Percentiles rank a stretch among this genome's conserved stretches.
Evolutionary conservation across 1,284 basidiomycete species (phyloP).

Genomic region (Cutaneotrichosporon sp.): DNA sequence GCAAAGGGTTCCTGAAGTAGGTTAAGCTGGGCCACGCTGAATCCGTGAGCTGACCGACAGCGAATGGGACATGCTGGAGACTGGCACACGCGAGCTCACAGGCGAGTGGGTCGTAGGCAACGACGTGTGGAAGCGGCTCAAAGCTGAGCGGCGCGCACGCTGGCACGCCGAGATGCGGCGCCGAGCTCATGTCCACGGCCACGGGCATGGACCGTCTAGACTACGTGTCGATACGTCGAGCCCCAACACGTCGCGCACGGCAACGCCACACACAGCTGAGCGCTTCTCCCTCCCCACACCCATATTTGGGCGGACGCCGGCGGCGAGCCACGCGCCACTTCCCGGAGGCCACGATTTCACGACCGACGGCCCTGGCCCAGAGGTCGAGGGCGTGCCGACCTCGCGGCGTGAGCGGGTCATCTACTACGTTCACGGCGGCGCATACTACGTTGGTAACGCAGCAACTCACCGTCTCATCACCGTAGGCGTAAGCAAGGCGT

Average conservation of each 20-base stretch:
- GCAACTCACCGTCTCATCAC: slow-evolving; percentile 90
- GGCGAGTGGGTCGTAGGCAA: slow-evolving; percentile 97
- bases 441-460: slow-evolving; percentile 89
- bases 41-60: slow-evolving; percentile 29
- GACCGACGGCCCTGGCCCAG: slow-evolving; percentile 13
- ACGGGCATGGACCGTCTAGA: slow-evolving; percentile 9
- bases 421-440: slow-evolving; percentile 90
- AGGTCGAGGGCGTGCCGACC: slow-evolving; percentile 21
- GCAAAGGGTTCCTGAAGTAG: slow-evolving; percentile 35
- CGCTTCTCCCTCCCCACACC: neutral
- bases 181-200: slow-evolving; percentile 4
- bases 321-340: neutral
- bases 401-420: slow-evolving; percentile 69
- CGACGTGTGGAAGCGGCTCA: slow-evolving; percentile 79
- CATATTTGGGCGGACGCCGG: neutral
- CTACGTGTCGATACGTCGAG: slow-evolving; percentile 4
- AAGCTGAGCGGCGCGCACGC: slow-evolving; percentile 67
- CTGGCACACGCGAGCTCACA: slow-evolving; percentile 72
- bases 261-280: neutral
- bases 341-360: neutral
- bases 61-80: slow-evolving; percentile 68
- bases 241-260: neutral
- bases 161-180: slow-evolving; percentile 19
- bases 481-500: slow-evolving; percentile 83
- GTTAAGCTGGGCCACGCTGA: neutral